These are phyloP conservation scores for Colletotrichum acutatum DNA, from an alignment of 2,329 filamentous ascomycete species.

Conservation along the genomic window DNA sequence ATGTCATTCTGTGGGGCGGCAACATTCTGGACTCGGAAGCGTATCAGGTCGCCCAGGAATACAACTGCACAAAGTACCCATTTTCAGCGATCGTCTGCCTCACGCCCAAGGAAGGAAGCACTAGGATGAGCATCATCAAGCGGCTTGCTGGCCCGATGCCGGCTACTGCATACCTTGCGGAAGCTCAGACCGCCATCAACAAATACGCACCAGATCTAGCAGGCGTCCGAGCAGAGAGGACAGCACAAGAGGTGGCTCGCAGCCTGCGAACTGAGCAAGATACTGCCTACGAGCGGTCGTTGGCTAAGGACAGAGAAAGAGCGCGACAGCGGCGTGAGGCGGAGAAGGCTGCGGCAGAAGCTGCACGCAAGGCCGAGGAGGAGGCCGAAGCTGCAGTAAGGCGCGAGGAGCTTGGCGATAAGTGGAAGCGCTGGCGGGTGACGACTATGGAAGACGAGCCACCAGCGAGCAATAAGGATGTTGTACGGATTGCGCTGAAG, in stretches of 20 bases:
- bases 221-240: constrained; percentile 78
- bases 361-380: constrained; percentile 69
- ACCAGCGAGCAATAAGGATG: constrained; percentile 67
- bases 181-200: constrained; percentile 78
- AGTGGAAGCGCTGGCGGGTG: constrained; percentile 87
- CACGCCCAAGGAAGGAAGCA: constrained; percentile 84
- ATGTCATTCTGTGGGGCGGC: constrained; percentile 91
- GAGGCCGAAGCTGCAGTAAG: constrained; percentile 70
- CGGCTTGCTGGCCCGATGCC: constrained; percentile 80
- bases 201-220: constrained; percentile 82
- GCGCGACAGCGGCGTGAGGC: constrained; percentile 81
- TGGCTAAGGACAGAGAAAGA: constrained; percentile 89
- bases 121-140: constrained; percentile 90
- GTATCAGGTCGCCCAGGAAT: constrained; percentile 89
- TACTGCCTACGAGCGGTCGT: constrained; percentile 89
- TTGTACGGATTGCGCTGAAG: constrained; percentile 77
- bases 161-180: constrained; percentile 77
- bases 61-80: constrained; percentile 92
- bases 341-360: constrained; percentile 76
- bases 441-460: constrained; percentile 77
- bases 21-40: constrained; percentile 94
- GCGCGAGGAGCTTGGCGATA: constrained; percentile 57
- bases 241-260: constrained; percentile 83
- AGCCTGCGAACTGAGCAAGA: constrained; percentile 90
- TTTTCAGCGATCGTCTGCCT: constrained; percentile 89